Base-by-base conservation (phyloP, 2,329 filamentous ascomycete species). In the Penicillium polonicum region DNA sequence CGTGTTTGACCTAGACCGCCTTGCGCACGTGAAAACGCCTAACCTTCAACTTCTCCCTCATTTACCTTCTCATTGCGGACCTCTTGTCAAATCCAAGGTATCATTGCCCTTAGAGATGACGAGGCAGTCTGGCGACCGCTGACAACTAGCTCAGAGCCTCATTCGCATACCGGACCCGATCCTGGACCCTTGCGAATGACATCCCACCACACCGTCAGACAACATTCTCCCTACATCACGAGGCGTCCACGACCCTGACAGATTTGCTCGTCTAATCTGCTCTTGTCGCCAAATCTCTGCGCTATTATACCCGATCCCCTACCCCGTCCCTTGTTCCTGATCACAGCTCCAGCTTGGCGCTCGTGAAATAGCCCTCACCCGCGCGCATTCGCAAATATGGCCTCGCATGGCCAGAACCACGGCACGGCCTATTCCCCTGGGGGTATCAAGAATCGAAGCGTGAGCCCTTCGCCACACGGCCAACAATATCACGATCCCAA, bases 381-480 rank as follows among this genome's bases (percentile, higher is more conserved):
- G 59, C 65, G 60, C 63, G 59, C 42, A 57, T 52, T 55, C 49
- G 27, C 52, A 59, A 62, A 57, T 33, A 74, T 74, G 72, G 65
- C 66, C 57, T 71, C 72, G 38, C 70, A 72, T 58, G 69, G 72
- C 42, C 65, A 64, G 54, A 66, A 66, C 55, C 70, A 68, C 41
- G 65, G 70, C 54, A 68, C 75, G 61, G 75, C 72, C 55, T 70
- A 75, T 52, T 65, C 72, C 48, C 73, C 73, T 12, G 70, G 63
- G 45, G 69, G 70, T 55, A 67, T 72, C 66, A 71, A 74, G 59
- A 72, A 67, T 68, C 75, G 73, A 61, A 73, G 73, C 60, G 68
- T 77, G 67, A 79, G 77, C 70, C 74, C 73, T 54, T 77, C 76
- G 48, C 67, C 72, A 44, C 76, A 76, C 65, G 71, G 68, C 48